Base-by-base conservation (phyloP, 768 basidiomycete genomes). In the Agaricus subrufescens region DNA sequence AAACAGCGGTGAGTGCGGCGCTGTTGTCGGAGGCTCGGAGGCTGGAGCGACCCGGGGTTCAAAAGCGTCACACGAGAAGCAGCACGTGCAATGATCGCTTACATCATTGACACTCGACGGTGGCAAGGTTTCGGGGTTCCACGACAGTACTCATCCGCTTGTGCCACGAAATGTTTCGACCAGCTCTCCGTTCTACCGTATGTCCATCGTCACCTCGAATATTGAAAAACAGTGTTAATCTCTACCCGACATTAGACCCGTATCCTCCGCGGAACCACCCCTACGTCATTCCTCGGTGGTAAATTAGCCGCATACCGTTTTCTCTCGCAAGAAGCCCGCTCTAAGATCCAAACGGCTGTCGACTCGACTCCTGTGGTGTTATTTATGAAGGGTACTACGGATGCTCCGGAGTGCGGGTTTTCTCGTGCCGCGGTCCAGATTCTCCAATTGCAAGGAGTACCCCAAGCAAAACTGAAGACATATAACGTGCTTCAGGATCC, bases 341-440 rank as follows among this genome's bases (percentile, higher is more conserved):
- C 76, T 10, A 73, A 80, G 63, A 83, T 92, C n/a, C 81, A 89
- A 66, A 69, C 83, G 62, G 94, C 94, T 2, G 81, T 98, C 27
- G 71, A 78, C 7, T 73, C 80, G 1, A 83, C 81, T 44, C 94
- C 94, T 0, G 80, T 98, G 5, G 97, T 99, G 1, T 75, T 98
- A 4, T 98, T 99, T 76, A 98, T 99, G 96, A 99, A 99, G 68
- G 97, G 97, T 9, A 93, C 89, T 14, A 93, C 91, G 0, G 78
- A 85, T 25, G 67, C 76, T 5, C 96, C 96, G 1, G 86, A 94
- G 63, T 98, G 96, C 59, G 96, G 96, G 11, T 99, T 98, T 80
- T 97, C 94, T 15, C 82, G 96, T 50, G 96, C 96, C 0, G 94
- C 89, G 0, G 81, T 94, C 30, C 95, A 98, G 68, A 84, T 98